Percentiles rank a stretch among this genome's conserved stretches.
Evolutionary conservation across 2,329 filamentous ascomycete species (phyloP).

Genomic region (Aureobasidium namibiae): DNA sequence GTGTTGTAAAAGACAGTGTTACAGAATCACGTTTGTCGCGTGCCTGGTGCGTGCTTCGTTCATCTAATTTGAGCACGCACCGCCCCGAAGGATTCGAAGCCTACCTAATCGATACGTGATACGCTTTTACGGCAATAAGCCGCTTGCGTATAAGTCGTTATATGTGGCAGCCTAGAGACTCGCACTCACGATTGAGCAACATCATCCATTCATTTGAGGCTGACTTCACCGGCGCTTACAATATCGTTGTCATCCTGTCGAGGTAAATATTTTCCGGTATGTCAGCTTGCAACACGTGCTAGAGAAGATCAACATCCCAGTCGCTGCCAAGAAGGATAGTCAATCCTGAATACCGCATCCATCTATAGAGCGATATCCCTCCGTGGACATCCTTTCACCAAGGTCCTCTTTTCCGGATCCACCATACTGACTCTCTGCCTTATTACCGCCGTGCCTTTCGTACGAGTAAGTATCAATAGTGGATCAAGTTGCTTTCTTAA

Average conservation of each 20-base stretch:
- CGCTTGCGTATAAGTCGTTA: neutral
- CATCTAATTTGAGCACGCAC: neutral
- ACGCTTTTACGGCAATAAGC: neutral
- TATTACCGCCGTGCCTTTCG: neutral
- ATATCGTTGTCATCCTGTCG: too few relatives aligned
- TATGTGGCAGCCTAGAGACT: neutral
- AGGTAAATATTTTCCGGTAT: too few relatives aligned
- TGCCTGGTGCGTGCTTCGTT: neutral
- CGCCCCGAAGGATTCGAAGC: neutral
- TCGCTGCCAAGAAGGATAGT: neutral
- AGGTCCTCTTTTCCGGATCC: neutral
- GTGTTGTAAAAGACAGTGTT: neutral
- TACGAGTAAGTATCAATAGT: neutral
- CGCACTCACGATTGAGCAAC: too few relatives aligned
- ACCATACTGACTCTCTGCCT: neutral
- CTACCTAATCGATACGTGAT: neutral
- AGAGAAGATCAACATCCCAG: neutral
- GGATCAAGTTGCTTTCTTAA: neutral
- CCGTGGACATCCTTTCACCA: neutral
- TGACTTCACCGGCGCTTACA: neutral
- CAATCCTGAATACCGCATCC: neutral
- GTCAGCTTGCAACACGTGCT: neutral
- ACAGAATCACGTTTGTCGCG: neutral
- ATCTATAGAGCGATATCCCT: neutral
- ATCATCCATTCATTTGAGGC: too few relatives aligned